Base-by-base conservation (phyloP, 345 rosid species). In the Salix udensis region DNA sequence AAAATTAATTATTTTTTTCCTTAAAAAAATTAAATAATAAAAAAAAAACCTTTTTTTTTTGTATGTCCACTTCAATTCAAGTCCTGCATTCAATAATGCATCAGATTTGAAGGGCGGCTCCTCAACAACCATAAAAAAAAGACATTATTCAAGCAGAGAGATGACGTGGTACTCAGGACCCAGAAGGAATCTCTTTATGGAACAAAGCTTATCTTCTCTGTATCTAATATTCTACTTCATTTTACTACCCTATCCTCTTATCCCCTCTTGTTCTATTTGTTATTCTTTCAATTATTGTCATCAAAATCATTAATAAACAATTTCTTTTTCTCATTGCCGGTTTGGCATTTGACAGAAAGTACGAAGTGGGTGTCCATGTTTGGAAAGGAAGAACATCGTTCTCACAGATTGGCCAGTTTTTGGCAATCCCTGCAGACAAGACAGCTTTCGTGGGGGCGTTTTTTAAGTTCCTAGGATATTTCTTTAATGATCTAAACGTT, bases 181-280 rank as follows among this genome's bases (percentile, higher is more conserved):
- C 28, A 36, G 46, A 76, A 66, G 80, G 87, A 83, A 83, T 85
- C 81, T 79, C 76, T 73, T 66, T 24, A 14, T 39, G 86, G 73
- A 69, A 77, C 80, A 70, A 68, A 24, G 77, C 78, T 76, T 76
- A 83, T 81, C 85, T 77, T 74, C 83, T 74, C 80, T 80, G 36
- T 77, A 79, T 81, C 83, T 86, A 68, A 84, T 82, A 36, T 78
- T 50, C 36, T 64, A 30, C 50, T 37, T 39, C 73, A 52, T 46
- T 79, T 84, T 71, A 77, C 70, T 69, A 78, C 73, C 68, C 77
- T 77, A 78, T 77, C 86, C 77, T 79, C 72, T 58, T 84, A 42
- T 73, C 75, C 81, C 81, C 81, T 77, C 80, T 81, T 79, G 66
- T 68, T 69, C 50, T 34, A 37, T 6, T 46, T 52, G 26, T 53